phyloP scores from a whole-genome alignment of 2,329 filamentous ascomycete genomes.

The Xylariomycetidae sp. region DNA sequence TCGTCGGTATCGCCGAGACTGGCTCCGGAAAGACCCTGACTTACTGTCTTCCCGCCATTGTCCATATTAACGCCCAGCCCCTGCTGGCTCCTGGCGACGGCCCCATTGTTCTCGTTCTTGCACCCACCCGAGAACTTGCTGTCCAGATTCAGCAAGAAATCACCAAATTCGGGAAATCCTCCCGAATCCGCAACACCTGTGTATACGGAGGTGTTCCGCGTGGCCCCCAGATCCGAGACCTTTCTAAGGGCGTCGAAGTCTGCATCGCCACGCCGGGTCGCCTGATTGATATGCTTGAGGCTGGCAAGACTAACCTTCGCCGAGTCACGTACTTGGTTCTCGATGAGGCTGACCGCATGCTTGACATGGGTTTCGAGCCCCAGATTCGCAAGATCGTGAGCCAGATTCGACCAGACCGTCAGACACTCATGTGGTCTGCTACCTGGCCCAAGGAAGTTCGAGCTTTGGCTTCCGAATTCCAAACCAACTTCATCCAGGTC shows the following conservation, averaged over 20 bases:
- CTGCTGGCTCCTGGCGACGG: constrained; percentile 92
- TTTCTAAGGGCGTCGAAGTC: constrained; percentile 92
- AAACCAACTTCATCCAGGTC: constrained; percentile 96
- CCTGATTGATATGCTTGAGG: constrained; percentile 97
- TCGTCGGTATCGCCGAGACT: constrained; percentile 98
- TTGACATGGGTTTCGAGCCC: constrained; percentile 99
- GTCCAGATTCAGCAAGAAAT: constrained; percentile 99
- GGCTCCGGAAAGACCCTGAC: constrained; percentile 98
- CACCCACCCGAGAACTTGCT: constrained; percentile 93
- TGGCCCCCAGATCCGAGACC: constrained; percentile 92
- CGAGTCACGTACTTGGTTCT: constrained; percentile 97
- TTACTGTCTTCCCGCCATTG: constrained; percentile 95
- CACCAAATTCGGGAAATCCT: constrained; percentile 97
- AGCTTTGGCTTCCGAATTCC: constrained; percentile 83
- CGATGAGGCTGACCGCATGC: constrained; percentile 98
- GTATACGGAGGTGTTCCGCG: constrained; percentile 99
- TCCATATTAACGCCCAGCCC: constrained; percentile 99
- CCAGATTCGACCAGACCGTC: constrained; percentile 95
- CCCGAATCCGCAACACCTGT: constrained; percentile 96
- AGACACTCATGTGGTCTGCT: constrained; percentile 99
- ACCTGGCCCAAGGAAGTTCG: constrained; percentile 99
- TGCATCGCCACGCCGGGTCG: constrained; percentile 97
- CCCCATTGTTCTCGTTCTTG: constrained; percentile 92
- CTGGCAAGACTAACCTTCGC: constrained; percentile 95
- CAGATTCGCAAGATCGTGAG: constrained; percentile 98